These are phyloP conservation scores for Phytophthora macrochlamydospora DNA, from an alignment of 352 stramenopile species.

Conservation along the genomic window DNA sequence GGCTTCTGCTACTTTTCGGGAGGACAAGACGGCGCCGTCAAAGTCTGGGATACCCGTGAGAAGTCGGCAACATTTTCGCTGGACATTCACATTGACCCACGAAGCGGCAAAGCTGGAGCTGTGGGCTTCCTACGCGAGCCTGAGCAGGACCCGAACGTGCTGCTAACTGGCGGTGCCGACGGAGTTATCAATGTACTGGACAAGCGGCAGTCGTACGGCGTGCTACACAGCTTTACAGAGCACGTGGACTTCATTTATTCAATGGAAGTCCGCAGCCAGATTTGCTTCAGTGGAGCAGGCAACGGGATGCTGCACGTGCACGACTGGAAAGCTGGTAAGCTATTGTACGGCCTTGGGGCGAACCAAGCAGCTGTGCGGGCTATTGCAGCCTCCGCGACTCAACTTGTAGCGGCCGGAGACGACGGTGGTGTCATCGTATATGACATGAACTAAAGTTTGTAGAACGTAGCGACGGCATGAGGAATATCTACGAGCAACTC, in stretches of 20 bases:
- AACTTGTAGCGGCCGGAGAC: slow-evolving; percentile 78
- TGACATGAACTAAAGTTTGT: slow-evolving; percentile 49
- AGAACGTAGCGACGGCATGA: slow-evolving; percentile 4
- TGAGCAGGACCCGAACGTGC: slow-evolving; percentile 44
- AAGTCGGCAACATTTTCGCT: slow-evolving; percentile 36
- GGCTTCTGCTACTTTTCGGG: slow-evolving; percentile 59
- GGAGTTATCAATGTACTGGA: slow-evolving; percentile 82
- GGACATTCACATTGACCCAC: slow-evolving; percentile 61
- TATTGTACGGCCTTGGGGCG: slow-evolving; percentile 84
- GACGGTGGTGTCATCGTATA: slow-evolving; percentile 87
- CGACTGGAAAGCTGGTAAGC: slow-evolving; percentile 65
- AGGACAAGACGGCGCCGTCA: slow-evolving; percentile 77
- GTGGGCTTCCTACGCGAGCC: slow-evolving; percentile 70
- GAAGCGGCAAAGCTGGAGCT: slow-evolving; percentile 65
- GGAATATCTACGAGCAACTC: too few relatives aligned
- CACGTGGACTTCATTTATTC: slow-evolving; percentile 92
- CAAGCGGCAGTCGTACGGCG: slow-evolving; percentile 51
- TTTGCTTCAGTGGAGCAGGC: slow-evolving; percentile 84
- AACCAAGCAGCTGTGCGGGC: slow-evolving; percentile 82
- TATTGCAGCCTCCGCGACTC: slow-evolving; percentile 51
- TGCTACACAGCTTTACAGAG: slow-evolving; percentile 64
- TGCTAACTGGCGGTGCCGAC: slow-evolving; percentile 80
- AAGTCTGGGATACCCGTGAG: slow-evolving; percentile 76
- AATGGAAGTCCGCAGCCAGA: slow-evolving; percentile 57
- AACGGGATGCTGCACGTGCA: slow-evolving; percentile 89